Conservation (phyloP, 2,329 filamentous ascomycete genomes). For the Xylariales sp. region DNA sequence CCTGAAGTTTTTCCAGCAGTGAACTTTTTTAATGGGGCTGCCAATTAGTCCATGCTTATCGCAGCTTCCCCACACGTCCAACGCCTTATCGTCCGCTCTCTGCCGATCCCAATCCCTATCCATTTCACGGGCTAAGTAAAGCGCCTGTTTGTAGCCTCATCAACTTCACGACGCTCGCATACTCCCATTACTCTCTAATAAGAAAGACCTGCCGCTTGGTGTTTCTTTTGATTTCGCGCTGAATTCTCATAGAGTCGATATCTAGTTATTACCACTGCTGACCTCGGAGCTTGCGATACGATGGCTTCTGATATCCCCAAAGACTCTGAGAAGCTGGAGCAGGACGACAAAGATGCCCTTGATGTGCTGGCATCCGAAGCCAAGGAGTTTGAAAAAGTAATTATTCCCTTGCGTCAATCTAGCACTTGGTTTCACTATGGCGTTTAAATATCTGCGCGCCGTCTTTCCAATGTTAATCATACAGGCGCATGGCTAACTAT, state of each 20-base stretch:
- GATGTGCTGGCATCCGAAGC: constrained; percentile 78
- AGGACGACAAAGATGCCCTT: constrained; percentile 68
- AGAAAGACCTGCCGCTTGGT: no score
- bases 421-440: no score
- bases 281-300: neutral
- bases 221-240: no score
- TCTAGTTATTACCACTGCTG: neutral
- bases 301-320: constrained; percentile 35
- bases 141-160: no score
- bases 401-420: no score
- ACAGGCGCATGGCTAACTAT: neutral
- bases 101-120: no score
- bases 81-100: no score
- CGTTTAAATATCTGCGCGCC: neutral
- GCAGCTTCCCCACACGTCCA: constrained; percentile 6
- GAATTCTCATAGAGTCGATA: no score
- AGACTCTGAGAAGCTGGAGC: constrained; percentile 27
- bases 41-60: constrained; percentile 6
- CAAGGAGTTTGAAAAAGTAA: constrained; percentile 86
- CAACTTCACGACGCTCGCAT: no score
- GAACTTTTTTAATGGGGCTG: constrained; percentile 13
- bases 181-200: no score
- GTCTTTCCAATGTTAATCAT: neutral
- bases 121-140: no score
- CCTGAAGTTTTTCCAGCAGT: no score